These are phyloP conservation scores for Craterostigma plantagineum DNA, from an alignment of 257 asterid genomes.

Conservation along the genomic window DNA sequence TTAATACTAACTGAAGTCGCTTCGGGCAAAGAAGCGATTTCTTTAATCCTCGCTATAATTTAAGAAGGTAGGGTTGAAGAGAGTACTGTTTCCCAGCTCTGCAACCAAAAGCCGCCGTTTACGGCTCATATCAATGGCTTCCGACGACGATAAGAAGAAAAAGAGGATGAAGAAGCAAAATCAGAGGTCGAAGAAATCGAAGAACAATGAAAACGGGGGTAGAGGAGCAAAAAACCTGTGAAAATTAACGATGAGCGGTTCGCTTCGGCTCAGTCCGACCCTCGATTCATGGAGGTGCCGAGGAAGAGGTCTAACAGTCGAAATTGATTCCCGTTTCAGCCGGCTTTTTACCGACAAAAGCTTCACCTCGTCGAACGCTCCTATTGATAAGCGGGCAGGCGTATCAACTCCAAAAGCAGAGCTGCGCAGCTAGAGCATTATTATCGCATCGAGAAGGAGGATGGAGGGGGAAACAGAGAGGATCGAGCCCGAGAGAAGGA, in stretches of 20 bases:
- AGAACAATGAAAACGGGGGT: constrained; percentile 4
- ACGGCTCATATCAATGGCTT: no score
- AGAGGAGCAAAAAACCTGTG: constrained; percentile 9
- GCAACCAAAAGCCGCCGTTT: no score
- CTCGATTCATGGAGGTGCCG: constrained; percentile 72
- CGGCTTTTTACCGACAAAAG: constrained; percentile 35
- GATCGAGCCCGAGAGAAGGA: constrained; percentile 8
- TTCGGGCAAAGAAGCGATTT: no score
- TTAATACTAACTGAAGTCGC: no score
- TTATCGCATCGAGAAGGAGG: constrained; percentile 31
- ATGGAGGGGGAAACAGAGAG: no score
- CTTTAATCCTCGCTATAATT: no score
- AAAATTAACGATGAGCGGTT: constrained; percentile 57
- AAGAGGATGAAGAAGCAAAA: background rate
- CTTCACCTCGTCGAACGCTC: constrained; percentile 41
- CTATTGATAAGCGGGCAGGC: constrained; percentile 74
- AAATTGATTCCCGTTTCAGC: constrained; percentile 58
- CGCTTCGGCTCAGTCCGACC: constrained; percentile 57
- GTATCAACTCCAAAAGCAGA: constrained; percentile 10
- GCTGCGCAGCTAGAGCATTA: constrained; percentile 31
- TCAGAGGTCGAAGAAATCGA: constrained; percentile 4
- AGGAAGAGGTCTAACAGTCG: constrained; percentile 47
- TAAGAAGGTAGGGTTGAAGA: no score
- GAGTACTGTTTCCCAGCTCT: no score
- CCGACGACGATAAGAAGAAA: background rate